A percentile compares a stretch with the other conserved stretches of the same genome.
phyloP scores from a whole-genome alignment of 2,329 filamentous ascomycete genomes.

The Neonectria ditissima region DNA sequence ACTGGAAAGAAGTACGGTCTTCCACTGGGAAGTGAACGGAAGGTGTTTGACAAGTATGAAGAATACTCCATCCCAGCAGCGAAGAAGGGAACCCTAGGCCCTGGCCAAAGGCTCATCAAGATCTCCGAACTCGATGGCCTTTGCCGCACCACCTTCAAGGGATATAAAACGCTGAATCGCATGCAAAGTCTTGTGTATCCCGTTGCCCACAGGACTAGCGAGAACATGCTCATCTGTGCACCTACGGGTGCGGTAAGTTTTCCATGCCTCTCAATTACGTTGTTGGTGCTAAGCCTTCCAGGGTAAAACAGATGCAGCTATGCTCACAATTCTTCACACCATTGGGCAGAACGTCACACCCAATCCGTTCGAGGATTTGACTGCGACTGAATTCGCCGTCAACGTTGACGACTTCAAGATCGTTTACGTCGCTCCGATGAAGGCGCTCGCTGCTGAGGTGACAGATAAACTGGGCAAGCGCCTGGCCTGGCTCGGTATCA shows the following conservation, averaged over 20 bases:
- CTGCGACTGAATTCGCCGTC: slow-evolving; percentile 84
- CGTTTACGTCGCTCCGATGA: slow-evolving; percentile 99
- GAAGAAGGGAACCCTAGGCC: slow-evolving; percentile 78
- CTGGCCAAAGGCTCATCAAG: slow-evolving; percentile 79
- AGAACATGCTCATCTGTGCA: slow-evolving; percentile 99
- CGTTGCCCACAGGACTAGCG: slow-evolving; percentile 93
- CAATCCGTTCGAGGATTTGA: slow-evolving; percentile 79
- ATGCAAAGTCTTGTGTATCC: slow-evolving; percentile 99
- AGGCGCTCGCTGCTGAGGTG: slow-evolving; percentile 94
- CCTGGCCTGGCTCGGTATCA: slow-evolving; percentile 91
- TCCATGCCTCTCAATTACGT: background rate
- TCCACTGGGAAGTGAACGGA: slow-evolving; percentile 78
- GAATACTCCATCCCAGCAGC: slow-evolving; percentile 89
- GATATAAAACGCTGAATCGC: slow-evolving; percentile 92
- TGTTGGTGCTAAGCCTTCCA: slow-evolving; percentile 42
- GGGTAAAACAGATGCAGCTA: slow-evolving; percentile 98
- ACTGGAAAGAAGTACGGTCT: slow-evolving; percentile 86
- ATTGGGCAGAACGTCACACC: slow-evolving; percentile 87
- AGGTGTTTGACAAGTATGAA: slow-evolving; percentile 83
- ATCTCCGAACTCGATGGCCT: slow-evolving; percentile 89
- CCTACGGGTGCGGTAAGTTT: slow-evolving; percentile 86
- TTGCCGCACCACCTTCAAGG: slow-evolving; percentile 91
- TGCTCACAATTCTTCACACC: slow-evolving; percentile 94
- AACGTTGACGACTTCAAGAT: slow-evolving; percentile 93
- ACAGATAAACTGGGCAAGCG: slow-evolving; percentile 94